Evolutionary conservation across 2,329 filamentous ascomycete genomes (phyloP).

Genomic region (Colletotrichum horii): DNA sequence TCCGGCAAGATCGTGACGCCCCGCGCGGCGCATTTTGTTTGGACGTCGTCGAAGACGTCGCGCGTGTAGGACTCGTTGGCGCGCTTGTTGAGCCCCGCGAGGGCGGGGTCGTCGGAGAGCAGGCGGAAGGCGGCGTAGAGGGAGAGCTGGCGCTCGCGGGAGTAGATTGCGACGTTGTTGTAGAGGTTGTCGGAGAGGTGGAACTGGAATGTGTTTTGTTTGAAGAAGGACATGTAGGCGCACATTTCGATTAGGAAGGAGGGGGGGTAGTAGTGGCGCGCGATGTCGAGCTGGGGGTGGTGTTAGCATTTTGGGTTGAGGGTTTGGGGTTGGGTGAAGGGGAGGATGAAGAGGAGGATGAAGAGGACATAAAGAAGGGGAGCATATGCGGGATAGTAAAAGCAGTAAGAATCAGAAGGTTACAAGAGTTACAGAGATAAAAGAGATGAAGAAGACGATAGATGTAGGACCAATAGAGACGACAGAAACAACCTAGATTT

Average conservation of each 20-base stretch:
- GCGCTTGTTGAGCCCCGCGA: constrained; percentile 54
- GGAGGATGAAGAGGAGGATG: too few species aligned
- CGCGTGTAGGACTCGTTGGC: constrained; percentile 60
- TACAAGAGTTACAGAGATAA: too few species aligned
- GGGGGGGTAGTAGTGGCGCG: constrained; percentile 60
- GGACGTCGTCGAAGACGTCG: constrained; percentile 56
- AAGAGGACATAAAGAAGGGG: too few species aligned
- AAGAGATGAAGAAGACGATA: not conserved
- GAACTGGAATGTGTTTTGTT: constrained; percentile 63
- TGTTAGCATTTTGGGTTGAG: not conserved
- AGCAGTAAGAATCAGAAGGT: too few species aligned
- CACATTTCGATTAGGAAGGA: constrained; percentile 62
- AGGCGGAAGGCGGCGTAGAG: constrained; percentile 62
- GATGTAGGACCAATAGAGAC: not conserved
- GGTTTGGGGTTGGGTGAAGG: not conserved
- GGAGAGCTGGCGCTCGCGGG: constrained; percentile 48
- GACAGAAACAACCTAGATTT: too few species aligned
- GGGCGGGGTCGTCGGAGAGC: constrained; percentile 49
- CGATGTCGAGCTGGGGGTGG: constrained; percentile 47
- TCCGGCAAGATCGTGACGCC: constrained; percentile 65
- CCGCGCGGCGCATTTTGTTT: constrained; percentile 54
- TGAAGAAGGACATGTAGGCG: constrained; percentile 65
- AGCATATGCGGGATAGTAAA: too few species aligned
- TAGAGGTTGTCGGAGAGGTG: constrained; percentile 63
- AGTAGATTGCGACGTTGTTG: constrained; percentile 55